A percentile compares a stretch with the other conserved stretches of the same genome.
phyloP scores from a whole-genome alignment of 2,329 filamentous ascomycete genomes.

The Ophiosphaerella narmari region DNA sequence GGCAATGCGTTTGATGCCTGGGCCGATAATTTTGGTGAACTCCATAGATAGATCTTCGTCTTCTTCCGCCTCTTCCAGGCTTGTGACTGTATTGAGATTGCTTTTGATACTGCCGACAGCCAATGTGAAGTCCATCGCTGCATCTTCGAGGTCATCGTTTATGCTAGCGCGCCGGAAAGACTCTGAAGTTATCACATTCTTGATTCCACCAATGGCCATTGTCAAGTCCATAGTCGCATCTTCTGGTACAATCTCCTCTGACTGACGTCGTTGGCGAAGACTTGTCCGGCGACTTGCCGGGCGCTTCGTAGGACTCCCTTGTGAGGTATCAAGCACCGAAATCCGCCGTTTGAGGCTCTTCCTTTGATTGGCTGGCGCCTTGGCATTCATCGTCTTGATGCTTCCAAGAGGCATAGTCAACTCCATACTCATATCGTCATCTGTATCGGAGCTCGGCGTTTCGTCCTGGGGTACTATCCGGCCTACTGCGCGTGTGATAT shows the following conservation, averaged over 20 bases:
- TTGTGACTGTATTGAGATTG: conserved; percentile 3
- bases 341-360: conserved; percentile 52
- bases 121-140: conserved; percentile 48
- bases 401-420: conserved; percentile 60
- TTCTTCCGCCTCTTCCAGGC: conserved; percentile 17
- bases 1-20: conserved; percentile 44
- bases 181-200: conserved; percentile 18
- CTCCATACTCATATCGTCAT: conserved; percentile 60
- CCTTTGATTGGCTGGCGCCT: conserved; percentile 32
- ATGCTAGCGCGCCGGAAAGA: conserved; percentile 28
- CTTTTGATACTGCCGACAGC: conserved; percentile 45
- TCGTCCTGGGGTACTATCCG: conserved; percentile 67
- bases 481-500: conserved; percentile 83
- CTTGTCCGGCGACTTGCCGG: conserved; percentile 40
- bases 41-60: conserved; percentile 58
- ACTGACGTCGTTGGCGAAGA: conserved; percentile 46
- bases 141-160: conserved; percentile 36
- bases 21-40: conserved; percentile 54
- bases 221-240: conserved; percentile 50
- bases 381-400: conserved; percentile 46
- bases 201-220: conserved; percentile 45
- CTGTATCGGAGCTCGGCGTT: conserved; percentile 44
- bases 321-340: conserved; percentile 44
- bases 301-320: conserved; percentile 45
- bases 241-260: conserved; percentile 43